A percentile compares a stretch with the other conserved stretches of the same genome.
These are phyloP conservation scores for Pleurotus djamor DNA, from an alignment of 768 basidiomycete species.

Conservation along the genomic window DNA sequence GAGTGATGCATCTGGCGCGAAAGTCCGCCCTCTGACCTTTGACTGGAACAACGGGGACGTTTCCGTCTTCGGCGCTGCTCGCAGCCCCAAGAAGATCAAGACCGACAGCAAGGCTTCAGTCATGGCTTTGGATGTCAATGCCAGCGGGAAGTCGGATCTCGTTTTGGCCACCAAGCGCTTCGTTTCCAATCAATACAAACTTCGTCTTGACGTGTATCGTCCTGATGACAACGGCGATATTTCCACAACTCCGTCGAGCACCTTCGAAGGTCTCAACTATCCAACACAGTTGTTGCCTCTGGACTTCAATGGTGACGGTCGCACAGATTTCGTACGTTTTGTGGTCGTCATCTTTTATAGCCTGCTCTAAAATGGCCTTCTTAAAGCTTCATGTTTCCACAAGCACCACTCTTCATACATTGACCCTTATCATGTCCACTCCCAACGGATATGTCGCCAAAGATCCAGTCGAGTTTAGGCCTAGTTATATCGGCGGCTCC, in stretches of 20 bases:
- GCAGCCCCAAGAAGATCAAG: background rate
- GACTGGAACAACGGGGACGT: background rate
- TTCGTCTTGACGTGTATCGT: slow-evolving; percentile 4
- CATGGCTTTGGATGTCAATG: slow-evolving; percentile 4
- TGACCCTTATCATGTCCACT: slow-evolving; percentile 1
- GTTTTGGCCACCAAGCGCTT: slow-evolving; percentile 3
- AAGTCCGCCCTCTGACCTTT: background rate
- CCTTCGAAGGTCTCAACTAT: background rate
- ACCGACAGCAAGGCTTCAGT: background rate
- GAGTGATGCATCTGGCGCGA: background rate
- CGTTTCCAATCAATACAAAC: background rate
- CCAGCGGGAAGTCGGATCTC: background rate
- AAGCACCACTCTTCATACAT: background rate
- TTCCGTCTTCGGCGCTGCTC: background rate
- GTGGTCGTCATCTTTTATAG: background rate
- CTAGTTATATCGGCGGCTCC: background rate
- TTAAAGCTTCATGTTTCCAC: background rate
- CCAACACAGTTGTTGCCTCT: background rate
- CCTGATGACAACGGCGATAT: background rate
- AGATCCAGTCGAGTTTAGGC: background rate
- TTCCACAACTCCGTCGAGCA: background rate
- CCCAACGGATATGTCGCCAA: background rate
- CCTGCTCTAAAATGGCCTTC: background rate
- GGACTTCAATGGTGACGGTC: slow-evolving; percentile 2
- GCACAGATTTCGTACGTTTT: background rate